These are phyloP conservation scores for Hansfordia pulvinata DNA, from an alignment of 2,329 filamentous ascomycete genomes.

Conservation along the genomic window DNA sequence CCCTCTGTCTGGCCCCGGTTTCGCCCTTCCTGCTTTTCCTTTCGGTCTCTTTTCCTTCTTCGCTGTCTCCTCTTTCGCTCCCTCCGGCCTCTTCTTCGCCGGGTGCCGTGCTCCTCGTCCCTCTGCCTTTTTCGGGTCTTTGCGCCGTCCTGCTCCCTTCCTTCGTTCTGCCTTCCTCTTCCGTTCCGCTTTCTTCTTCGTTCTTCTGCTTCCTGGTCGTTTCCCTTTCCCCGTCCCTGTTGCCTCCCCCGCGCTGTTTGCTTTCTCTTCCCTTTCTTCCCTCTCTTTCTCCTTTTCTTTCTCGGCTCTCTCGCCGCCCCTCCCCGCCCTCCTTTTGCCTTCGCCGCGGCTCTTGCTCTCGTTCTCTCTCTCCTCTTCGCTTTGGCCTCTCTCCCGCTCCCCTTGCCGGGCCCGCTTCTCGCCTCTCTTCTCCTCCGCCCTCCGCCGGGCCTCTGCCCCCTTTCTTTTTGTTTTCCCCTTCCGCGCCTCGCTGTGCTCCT, in stretches of 20 bases:
- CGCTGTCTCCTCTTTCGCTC: conserved; percentile 1
- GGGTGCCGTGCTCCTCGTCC: too few relatives aligned
- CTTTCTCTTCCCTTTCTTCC: too few relatives aligned
- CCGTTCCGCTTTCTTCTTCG: too few relatives aligned
- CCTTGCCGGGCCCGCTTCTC: not conserved
- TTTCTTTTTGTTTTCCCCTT: conserved; percentile 3
- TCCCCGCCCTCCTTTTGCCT: not conserved
- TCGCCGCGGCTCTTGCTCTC: not conserved
- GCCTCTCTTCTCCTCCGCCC: not conserved
- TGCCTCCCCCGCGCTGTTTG: too few relatives aligned
- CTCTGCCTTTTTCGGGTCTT: too few relatives aligned
- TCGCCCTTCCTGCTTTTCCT: conserved; percentile 2
- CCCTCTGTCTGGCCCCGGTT: too few relatives aligned
- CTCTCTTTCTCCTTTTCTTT: too few relatives aligned
- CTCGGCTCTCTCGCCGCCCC: too few relatives aligned
- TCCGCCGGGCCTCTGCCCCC: conserved; percentile 4
- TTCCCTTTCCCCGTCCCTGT: too few relatives aligned
- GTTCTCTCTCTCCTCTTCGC: not conserved
- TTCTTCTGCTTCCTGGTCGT: too few relatives aligned
- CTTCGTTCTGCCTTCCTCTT: too few relatives aligned
- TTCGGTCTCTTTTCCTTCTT: conserved; percentile 3
- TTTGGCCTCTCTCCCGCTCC: conserved; percentile 1
- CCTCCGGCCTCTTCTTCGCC: conserved; percentile 1
- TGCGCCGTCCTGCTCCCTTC: too few relatives aligned
- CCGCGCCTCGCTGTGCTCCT: conserved; percentile 4